These are phyloP conservation scores for Drechmeria coniospora DNA, from an alignment of 2,329 filamentous ascomycete genomes.

Conservation along the genomic window DNA sequence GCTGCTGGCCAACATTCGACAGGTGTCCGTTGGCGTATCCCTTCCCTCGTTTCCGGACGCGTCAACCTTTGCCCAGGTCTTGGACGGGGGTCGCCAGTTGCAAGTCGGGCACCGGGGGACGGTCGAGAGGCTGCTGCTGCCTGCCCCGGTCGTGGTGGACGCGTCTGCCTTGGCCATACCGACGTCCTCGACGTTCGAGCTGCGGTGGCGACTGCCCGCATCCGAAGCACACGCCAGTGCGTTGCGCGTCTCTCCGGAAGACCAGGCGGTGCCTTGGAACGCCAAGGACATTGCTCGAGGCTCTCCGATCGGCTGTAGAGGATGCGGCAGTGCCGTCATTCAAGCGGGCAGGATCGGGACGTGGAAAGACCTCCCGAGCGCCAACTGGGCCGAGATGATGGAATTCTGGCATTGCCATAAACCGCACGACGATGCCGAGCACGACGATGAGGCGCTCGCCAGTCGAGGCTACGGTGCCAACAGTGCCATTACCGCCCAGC, in stretches of 20 bases:
- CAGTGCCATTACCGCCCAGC: conserved; percentile 51
- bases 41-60: conserved; percentile 27
- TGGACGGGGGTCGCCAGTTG: conserved; percentile 28
- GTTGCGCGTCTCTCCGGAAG: conserved; percentile 16
- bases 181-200: conserved; percentile 14
- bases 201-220: conserved; percentile 41
- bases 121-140: conserved; percentile 22
- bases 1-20: conserved; percentile 47
- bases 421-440: conserved; percentile 43
- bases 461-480: conserved; percentile 73
- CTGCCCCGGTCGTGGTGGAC: conserved; percentile 21
- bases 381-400: conserved; percentile 99
- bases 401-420: conserved; percentile 99
- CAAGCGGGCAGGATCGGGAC: conserved; percentile 21
- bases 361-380: conserved; percentile 91
- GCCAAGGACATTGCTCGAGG: conserved; percentile 29
- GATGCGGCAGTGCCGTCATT: conserved; percentile 24
- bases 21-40: conserved; percentile 42
- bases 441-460: conserved; percentile 32
- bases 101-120: conserved; percentile 30
- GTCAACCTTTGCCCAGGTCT: conserved; percentile 27
- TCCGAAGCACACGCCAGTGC: conserved; percentile 10
- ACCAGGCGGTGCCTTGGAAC: conserved; percentile 37
- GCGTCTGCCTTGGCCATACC: conserved; percentile 21
- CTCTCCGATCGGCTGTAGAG: conserved; percentile 27